phyloP scores from a whole-genome alignment of 306 rosid genomes.

The Medicago arabica region DNA sequence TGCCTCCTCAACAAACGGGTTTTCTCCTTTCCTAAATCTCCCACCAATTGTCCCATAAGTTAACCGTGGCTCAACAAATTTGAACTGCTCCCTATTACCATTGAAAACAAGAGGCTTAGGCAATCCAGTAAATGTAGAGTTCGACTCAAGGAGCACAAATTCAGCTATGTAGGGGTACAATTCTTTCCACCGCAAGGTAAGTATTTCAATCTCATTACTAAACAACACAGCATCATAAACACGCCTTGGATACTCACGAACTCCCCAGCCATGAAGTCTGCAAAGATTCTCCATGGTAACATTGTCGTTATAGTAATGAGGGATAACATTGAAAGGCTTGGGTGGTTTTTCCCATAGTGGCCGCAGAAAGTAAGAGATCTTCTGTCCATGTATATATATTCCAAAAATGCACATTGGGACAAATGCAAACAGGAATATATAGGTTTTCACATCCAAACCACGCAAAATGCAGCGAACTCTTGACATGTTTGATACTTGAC shows the following conservation, averaged over 20 bases:
- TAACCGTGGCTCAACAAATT: conserved; percentile 79
- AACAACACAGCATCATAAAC: conserved; percentile 96
- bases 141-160: conserved; percentile 93
- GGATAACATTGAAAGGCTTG: conserved; percentile 76
- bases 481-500: conserved; percentile 72
- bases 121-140: conserved; percentile 90
- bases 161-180: conserved; percentile 84
- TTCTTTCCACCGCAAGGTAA: conserved; percentile 89
- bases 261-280: conserved; percentile 95
- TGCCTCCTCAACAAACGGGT: conserved; percentile 98
- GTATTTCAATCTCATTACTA: conserved; percentile 91
- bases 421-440: conserved; percentile 71
- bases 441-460: conserved; percentile 83
- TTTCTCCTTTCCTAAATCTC: conserved; percentile 84
- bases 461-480: conserved; percentile 93
- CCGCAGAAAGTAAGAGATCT: conserved; percentile 95
- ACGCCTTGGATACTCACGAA: conserved; percentile 91
- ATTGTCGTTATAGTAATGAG: conserved; percentile 91
- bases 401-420: conserved; percentile 74
- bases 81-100: conserved; percentile 62
- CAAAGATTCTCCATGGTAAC: conserved; percentile 90
- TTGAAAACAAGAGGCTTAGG: conserved; percentile 76
- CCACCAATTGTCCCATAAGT: conserved; percentile 86
- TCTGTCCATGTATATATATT: conserved; percentile 89
- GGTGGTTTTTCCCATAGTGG: conserved; percentile 98